phyloP scores from a whole-genome alignment of 2,329 filamentous ascomycete species.

The Aspergillus felis region DNA sequence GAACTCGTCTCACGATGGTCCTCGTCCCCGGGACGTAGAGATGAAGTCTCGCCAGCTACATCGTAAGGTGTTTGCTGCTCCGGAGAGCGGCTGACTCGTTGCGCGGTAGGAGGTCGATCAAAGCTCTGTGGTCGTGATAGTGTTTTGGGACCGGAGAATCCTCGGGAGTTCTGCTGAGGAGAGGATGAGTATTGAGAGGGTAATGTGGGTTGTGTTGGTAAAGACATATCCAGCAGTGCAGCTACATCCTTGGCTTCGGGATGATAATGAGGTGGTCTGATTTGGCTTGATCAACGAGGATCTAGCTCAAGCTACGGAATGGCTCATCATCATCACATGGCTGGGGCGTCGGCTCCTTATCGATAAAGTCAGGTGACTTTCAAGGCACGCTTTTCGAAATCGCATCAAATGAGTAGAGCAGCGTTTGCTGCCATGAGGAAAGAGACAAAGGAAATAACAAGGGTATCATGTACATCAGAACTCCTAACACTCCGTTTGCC shows the following conservation, averaged over 20 bases:
- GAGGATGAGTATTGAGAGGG: constrained; percentile 26
- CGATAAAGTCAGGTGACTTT: constrained; percentile 19
- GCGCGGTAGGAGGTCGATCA: constrained; percentile 14
- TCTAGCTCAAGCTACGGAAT: neutral
- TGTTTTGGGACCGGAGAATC: constrained; percentile 6
- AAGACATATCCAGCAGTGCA: constrained; percentile 30
- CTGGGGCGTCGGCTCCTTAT: constrained; percentile 22
- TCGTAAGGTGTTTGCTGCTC: constrained; percentile 11
- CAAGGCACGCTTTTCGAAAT: neutral
- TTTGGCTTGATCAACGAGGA: neutral
- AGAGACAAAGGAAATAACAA: constrained; percentile 5
- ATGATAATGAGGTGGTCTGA: neutral
- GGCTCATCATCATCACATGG: neutral
- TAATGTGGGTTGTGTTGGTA: constrained; percentile 24
- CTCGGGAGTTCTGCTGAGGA: constrained; percentile 24
- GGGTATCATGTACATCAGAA: constrained; percentile 17
- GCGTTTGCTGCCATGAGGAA: constrained; percentile 1
- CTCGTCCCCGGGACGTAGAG: constrained; percentile 11
- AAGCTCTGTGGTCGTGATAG: constrained; percentile 20
- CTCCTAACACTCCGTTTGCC: constrained; percentile 6
- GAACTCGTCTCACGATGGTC: constrained; percentile 12
- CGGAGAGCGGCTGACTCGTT: constrained; percentile 8
- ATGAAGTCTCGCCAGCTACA: constrained; percentile 1
- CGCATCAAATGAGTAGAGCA: neutral
- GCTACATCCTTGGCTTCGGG: constrained; percentile 27